Base-by-base conservation (phyloP, 2,329 filamentous ascomycete species). In the Purpureocillium lavendulum region DNA sequence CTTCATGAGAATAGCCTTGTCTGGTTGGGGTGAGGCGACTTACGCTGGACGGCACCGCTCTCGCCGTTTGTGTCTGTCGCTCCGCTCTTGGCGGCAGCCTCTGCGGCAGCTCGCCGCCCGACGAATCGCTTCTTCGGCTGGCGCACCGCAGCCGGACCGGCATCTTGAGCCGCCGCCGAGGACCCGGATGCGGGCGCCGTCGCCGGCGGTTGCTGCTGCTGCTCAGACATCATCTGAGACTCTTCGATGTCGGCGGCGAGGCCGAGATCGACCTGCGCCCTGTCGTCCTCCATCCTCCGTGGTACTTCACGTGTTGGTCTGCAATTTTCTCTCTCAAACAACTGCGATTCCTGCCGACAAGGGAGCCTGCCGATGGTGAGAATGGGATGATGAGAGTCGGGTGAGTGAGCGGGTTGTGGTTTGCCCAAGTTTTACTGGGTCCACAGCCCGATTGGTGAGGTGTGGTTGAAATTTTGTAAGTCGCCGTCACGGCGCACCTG, bases 71-170 rank as follows among this genome's bases (percentile, higher is more conserved):
- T 40, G 6, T 41, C 45, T 40, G 54, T 47, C 12, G 46, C 47
- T 21, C 53, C 61, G 45, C 61, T 64, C 53, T 68, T 71, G 42
- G 70, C 54, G 31, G 74, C 67, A 49, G 76, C 72, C 53, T 81
- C 76, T 45, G 78, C 71, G 8, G 85, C 86, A 16, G 85, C 77
- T 52, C 82, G 79, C 49, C 87, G 75, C 24, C 92, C 92, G 14
- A 98, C 83, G 50, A 98, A 98, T 42, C 90, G 78, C 63, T 90
- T 89, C 69, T 86, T 94, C 16, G 92, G 92, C 53, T 90, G 84
- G 56, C 74, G 86, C 15, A 69, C 50, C 7, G 61, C 44, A 16
- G 29, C 45, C 6, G 21, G 5, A 10, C 6, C 29, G 29, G 29
- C 29, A 13, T 30, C 11, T 12, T 26, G 49, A 14, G 8, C 36